A percentile compares a stretch with the other conserved stretches of the same genome.
Evolutionary conservation across 2,329 filamentous ascomycete genomes (phyloP).

Genomic region (Neofusicoccum cordaticola): DNA sequence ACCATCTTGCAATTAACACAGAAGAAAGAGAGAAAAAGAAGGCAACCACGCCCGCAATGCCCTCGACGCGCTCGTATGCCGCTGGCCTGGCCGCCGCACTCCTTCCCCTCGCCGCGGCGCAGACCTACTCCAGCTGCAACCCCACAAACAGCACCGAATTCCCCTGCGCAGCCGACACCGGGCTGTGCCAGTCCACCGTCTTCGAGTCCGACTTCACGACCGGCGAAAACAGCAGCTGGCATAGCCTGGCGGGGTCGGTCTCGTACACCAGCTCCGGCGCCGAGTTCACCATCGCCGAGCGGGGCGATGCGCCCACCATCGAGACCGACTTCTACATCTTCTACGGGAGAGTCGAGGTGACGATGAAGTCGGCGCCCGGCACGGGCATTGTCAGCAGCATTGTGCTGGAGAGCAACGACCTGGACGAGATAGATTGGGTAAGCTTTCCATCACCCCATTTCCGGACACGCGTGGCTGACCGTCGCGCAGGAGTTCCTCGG

Average conservation of each 20-base stretch:
- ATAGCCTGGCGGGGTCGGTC: constrained; percentile 61
- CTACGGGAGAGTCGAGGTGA: constrained; percentile 22
- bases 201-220: constrained; percentile 49
- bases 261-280: constrained; percentile 61
- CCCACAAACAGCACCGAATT: constrained; percentile 35
- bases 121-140: constrained; percentile 44
- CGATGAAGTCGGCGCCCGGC: constrained; percentile 20
- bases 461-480: background rate
- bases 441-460: background rate
- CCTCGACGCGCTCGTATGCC: background rate
- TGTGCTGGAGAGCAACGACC: constrained; percentile 19
- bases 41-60: background rate
- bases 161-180: constrained; percentile 40
- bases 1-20: background rate
- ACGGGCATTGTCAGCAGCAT: constrained; percentile 20
- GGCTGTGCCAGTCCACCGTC: constrained; percentile 45
- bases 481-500: constrained; percentile 45
- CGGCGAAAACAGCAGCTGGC: constrained; percentile 52
- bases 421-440: constrained; percentile 22
- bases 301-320: constrained; percentile 62
- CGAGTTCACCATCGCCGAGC: constrained; percentile 64
- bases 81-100: constrained; percentile 25
- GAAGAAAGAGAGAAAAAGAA: background rate
- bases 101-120: constrained; percentile 29
- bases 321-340: constrained; percentile 23